Base-by-base conservation (phyloP, 2,329 filamentous ascomycete genomes). In the Teratosphaeria zuluensis region DNA sequence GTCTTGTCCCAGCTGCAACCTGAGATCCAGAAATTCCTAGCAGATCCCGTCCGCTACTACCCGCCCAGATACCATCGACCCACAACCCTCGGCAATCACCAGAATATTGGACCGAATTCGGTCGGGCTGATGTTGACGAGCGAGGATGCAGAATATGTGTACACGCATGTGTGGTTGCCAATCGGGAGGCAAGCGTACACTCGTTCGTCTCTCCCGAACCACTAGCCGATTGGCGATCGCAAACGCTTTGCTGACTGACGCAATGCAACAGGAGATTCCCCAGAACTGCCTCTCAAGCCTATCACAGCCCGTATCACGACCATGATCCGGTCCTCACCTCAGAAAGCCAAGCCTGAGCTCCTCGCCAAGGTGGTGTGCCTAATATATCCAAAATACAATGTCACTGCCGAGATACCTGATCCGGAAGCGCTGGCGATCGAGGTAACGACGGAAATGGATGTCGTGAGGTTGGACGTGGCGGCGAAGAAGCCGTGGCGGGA, bases 361-460 rank as follows among this genome's bases (percentile, higher is more conserved):
- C 61, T 69, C 14, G 62, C 63, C 3, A 55, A 56, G 16, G 59
- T 70, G 9, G 58, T 62, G 32, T 70, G 68, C 56, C 56, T 58
- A 11, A 56, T 69, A 0, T 62, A 58, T 42, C 63, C 63, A 19
- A 51, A 55, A 16, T 59, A 58, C 16, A 59, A 59, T 21, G 14
- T 51, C 52, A n/a, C 28, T 33, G 19, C 53, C 46, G 19, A 46
- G 56, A 42, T 53, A 58, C 42, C 51, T 51, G 56, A 61, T 61
- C 24, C 33, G 59, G 35, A 46, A 38, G 12, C 14, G 24, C 46
- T 65, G 63, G 42, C 56, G 42, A 38, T 60, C 19, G 33, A 56
- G 60, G 73, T 76, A 55, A 65, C 65, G 54, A 58, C 64, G 8
- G 59, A 54, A 21, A 73, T 76, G 56, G 70, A 66, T 6, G 52